Evolutionary conservation across 495 filamentous ascomycete species (phyloP).

Genomic region (Aspergillus kassunensis): DNA sequence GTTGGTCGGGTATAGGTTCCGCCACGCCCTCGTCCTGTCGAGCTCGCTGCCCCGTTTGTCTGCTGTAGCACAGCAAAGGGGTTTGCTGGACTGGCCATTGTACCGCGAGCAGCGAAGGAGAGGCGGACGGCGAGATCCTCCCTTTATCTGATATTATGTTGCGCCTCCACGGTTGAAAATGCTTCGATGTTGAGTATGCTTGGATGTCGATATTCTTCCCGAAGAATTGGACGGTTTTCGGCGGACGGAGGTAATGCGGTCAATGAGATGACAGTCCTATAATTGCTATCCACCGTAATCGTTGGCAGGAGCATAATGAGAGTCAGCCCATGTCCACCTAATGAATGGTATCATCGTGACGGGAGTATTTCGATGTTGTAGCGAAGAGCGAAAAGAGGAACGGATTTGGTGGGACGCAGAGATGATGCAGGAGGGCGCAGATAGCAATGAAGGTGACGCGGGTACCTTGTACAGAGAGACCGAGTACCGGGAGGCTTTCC

Average conservation of each 20-base stretch:
- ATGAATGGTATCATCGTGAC: background rate
- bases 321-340: slow-evolving; percentile 19
- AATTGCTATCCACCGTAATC: slow-evolving; percentile 16
- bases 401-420: slow-evolving; percentile 6
- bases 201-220: background rate
- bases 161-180: background rate
- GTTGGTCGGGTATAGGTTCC: slow-evolving; percentile 17
- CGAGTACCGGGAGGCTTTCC: background rate
- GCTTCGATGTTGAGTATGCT: no score
- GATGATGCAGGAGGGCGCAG: slow-evolving; percentile 5
- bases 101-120: slow-evolving; percentile 29
- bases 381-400: slow-evolving; percentile 6
- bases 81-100: slow-evolving; percentile 37
- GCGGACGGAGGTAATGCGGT: background rate
- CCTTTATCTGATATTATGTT: background rate
- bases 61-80: slow-evolving; percentile 31
- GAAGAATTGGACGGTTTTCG: no score
- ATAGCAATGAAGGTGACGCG: slow-evolving; percentile 4
- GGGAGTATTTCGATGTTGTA: slow-evolving; percentile 7
- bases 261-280: slow-evolving; percentile 14
- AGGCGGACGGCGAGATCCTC: slow-evolving; percentile 14
- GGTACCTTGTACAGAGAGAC: slow-evolving; percentile 14
- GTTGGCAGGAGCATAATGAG: slow-evolving; percentile 20
- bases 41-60: slow-evolving; percentile 24
- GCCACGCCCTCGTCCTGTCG: slow-evolving; percentile 33